A percentile compares a stretch with the other conserved stretches of the same genome.
Evolutionary conservation across 2,329 filamentous ascomycete genomes (phyloP).

Genomic region (Chrysoporthe cubensis): DNA sequence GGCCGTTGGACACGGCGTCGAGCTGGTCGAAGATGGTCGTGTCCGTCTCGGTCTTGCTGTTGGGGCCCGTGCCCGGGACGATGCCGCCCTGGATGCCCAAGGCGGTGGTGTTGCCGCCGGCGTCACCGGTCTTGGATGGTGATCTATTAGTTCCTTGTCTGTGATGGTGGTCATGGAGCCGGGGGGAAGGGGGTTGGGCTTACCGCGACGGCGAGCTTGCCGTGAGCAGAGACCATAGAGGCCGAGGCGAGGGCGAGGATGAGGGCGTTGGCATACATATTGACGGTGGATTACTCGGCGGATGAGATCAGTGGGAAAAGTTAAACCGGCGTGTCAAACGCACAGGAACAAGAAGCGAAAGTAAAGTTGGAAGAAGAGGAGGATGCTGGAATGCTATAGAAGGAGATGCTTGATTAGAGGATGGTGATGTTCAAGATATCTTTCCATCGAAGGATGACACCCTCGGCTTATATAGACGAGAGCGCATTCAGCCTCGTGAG

Average conservation of each 20-base stretch:
- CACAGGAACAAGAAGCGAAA: background rate
- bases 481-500: background rate
- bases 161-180: background rate
- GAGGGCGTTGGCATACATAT: slow-evolving; percentile 26
- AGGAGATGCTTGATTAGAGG: background rate
- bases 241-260: slow-evolving; percentile 26
- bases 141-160: slow-evolving; percentile 33
- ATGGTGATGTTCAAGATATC: background rate
- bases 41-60: slow-evolving; percentile 43
- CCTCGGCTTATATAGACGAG: background rate
- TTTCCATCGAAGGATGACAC: background rate
- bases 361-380: background rate
- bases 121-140: slow-evolving; percentile 34
- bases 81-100: slow-evolving; percentile 40
- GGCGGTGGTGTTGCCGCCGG: slow-evolving; percentile 44
- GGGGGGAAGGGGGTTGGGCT: background rate
- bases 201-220: slow-evolving; percentile 29
- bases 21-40: slow-evolving; percentile 46
- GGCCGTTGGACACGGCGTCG: slow-evolving; percentile 42
- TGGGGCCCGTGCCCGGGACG: slow-evolving; percentile 32
- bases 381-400: background rate
- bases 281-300: background rate
- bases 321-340: slow-evolving; percentile 5
- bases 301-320: too few species aligned
- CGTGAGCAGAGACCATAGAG: slow-evolving; percentile 26